Percentiles rank a stretch among this genome's conserved stretches.
phyloP scores from a whole-genome alignment of 257 asterid species.

The Plantago elongata region DNA sequence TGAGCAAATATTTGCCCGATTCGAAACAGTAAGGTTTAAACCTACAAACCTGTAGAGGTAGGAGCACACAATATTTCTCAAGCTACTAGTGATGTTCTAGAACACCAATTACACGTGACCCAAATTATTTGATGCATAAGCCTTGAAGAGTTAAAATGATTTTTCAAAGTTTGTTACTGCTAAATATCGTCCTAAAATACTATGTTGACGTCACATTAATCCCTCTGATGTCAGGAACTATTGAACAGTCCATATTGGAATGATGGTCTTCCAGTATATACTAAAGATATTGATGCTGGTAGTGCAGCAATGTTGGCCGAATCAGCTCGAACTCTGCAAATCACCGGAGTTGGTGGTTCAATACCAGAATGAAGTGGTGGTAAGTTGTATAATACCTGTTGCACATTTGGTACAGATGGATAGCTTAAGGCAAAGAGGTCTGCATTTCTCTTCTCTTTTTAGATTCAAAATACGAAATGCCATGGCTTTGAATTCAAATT shows the following conservation, averaged over 20 bases:
- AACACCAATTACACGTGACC: too few species aligned
- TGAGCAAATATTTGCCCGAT: not conserved
- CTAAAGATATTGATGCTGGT: conserved; percentile 82
- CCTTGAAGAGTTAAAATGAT: too few species aligned
- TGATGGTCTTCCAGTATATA: conserved; percentile 72
- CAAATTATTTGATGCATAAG: too few species aligned
- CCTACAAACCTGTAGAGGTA: too few species aligned
- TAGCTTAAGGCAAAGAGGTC: conserved; percentile 68
- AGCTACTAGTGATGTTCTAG: too few species aligned
- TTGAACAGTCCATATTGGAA: conserved; percentile 89
- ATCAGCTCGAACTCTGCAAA: conserved; percentile 49
- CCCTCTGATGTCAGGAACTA: conserved; percentile 53
- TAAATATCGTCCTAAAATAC: conserved; percentile 2
- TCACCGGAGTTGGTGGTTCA: conserved; percentile 83
- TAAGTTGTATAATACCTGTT: conserved; percentile 66
- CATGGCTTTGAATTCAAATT: too few species aligned
- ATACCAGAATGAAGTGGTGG: conserved; percentile 72
- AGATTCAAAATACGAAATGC: not conserved
- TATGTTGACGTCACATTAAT: conserved; percentile 9
- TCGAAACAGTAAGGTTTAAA: too few species aligned
- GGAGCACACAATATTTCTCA: too few species aligned
- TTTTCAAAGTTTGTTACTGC: not conserved
- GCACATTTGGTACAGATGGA: conserved; percentile 73
- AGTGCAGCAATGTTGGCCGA: conserved; percentile 67
- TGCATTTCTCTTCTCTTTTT: not conserved